Base-by-base conservation (phyloP, 176 grass and related monocot genomes). In the Musa schizocarpa region DNA sequence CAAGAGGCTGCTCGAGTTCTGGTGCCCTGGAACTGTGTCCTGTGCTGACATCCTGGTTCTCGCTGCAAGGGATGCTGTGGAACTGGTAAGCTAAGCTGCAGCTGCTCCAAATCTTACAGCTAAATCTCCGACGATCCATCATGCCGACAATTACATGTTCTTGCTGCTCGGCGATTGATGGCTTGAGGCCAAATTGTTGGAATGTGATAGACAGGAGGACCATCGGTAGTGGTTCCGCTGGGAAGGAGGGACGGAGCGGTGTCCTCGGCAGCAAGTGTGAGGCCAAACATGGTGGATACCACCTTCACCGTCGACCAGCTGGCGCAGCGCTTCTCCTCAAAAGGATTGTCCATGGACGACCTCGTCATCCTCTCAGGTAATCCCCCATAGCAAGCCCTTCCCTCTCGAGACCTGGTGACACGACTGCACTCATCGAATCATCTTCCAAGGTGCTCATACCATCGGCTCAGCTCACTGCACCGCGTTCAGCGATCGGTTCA, bases 41-140 rank as follows among this genome's bases (percentile, higher is more conserved):
- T 98, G 95, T 71, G 89, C 90, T 11, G 95, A 98, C 76, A 93
- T 98, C 53, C 0, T 98, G 13, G 95, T 98, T 25, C 88, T 98
- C 1, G 95, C 88, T 1, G 86, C 90, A 17, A 89, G 95, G 79
- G 95, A 98, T 64, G 88, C 90, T 6, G 95, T 98, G 53, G 77
- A 55, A 82, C 77, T 93, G 75, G 94, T 98, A 83, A 91, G 88
- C 79, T 69, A 52, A 23, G 14, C 24, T 72, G 26, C 67, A 49
- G 54, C 54, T 57, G 14, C 13, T 13, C 55, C 55, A 12, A 3
- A 13, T 13, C 55, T 13, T 17, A 19, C 55, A 6, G 34, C 34
- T 6, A 43, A 5, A 43, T 43, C 34, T 43, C 3, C 34, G 34
- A 43, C 4, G 34, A 43, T 43, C 34, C 34, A 43, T 43, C 34